Percentiles rank a stretch among this genome's conserved stretches.
Conservation (phyloP, 2,329 filamentous ascomycete species). For the Stromatinia cepivora region DNA sequence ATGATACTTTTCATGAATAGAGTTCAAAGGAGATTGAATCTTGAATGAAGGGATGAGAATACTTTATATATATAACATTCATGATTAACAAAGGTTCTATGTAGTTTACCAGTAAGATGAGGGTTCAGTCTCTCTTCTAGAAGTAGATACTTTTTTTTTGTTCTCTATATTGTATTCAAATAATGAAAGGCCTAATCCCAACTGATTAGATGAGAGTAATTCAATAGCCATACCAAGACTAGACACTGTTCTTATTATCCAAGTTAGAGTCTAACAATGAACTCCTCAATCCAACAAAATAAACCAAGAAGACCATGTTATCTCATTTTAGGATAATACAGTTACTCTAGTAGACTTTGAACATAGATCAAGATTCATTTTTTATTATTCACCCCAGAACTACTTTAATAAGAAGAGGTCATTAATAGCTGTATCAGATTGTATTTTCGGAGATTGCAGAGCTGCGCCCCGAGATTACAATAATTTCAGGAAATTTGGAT, state of each 20-base stretch:
- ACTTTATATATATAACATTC: too few relatives aligned
- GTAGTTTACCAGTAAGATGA: fast-evolving
- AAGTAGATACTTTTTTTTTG: fast-evolving
- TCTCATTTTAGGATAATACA: too few relatives aligned
- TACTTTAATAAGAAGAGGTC: not conserved
- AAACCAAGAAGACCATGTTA: not conserved
- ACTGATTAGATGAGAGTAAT: not conserved
- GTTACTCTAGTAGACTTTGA: not conserved
- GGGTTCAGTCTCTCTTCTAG: not conserved
- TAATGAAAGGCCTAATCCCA: not conserved
- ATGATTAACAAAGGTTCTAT: not conserved
- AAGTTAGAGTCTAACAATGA: not conserved
- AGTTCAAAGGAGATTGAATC: not conserved
- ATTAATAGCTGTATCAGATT: not conserved
- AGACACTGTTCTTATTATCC: too few relatives aligned
- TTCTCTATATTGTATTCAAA: not conserved
- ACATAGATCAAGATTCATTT: not conserved
- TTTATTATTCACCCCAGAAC: not conserved
- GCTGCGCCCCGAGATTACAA: not conserved
- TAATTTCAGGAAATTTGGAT: not conserved
- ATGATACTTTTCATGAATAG: not conserved
- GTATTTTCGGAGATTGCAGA: not conserved
- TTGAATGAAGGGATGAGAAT: not conserved
- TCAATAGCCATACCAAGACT: fast-evolving
- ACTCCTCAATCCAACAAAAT: not conserved